Percentiles rank a stretch among this genome's conserved stretches.
Evolutionary conservation across 208 protist genomes (phyloP).

Genomic region (Leishmania major): DNA sequence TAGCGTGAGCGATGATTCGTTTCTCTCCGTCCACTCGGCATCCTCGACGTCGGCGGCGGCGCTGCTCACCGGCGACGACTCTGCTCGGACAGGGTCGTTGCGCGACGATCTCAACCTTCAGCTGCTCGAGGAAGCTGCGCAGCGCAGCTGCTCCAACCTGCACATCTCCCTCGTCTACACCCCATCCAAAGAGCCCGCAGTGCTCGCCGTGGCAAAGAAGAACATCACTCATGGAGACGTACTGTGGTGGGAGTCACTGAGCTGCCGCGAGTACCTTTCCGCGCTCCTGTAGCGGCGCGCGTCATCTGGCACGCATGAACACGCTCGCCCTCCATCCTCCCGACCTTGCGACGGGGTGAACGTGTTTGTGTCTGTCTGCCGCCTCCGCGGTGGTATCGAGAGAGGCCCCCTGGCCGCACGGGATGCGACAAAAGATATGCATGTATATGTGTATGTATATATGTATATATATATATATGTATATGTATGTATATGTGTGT

Average conservation of each 20-base stretch:
- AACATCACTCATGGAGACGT: slow-evolving; percentile 21
- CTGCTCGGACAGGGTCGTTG: background rate
- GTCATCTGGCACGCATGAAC: background rate
- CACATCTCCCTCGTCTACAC: slow-evolving; percentile 20
- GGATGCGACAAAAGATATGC: too few relatives aligned
- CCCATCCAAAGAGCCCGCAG: slow-evolving; percentile 7
- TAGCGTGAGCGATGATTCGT: slow-evolving; percentile 24
- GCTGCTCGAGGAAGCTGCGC: slow-evolving; percentile 29
- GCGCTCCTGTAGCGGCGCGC: slow-evolving; percentile 8
- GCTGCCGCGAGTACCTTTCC: slow-evolving; percentile 25
- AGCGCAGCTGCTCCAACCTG: slow-evolving; percentile 29
- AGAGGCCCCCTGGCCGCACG: too few relatives aligned
- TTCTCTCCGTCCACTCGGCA: slow-evolving; percentile 32
- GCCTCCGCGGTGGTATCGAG: too few relatives aligned
- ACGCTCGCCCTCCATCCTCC: background rate
- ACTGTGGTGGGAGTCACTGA: slow-evolving; percentile 30
- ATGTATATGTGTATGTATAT: too few relatives aligned
- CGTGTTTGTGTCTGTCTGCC: background rate
- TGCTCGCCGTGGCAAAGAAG: slow-evolving; percentile 29
- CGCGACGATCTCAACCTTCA: slow-evolving; percentile 18
- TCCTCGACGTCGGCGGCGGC: slow-evolving; percentile 16
- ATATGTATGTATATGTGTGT: background rate
- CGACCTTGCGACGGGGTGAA: background rate
- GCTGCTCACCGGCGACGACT: slow-evolving; percentile 17
- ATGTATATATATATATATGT: too few relatives aligned